A percentile compares a stretch with the other conserved stretches of the same genome.
These are phyloP conservation scores for Thelonectria olida DNA, from an alignment of 2,329 filamentous ascomycete species.

Conservation along the genomic window DNA sequence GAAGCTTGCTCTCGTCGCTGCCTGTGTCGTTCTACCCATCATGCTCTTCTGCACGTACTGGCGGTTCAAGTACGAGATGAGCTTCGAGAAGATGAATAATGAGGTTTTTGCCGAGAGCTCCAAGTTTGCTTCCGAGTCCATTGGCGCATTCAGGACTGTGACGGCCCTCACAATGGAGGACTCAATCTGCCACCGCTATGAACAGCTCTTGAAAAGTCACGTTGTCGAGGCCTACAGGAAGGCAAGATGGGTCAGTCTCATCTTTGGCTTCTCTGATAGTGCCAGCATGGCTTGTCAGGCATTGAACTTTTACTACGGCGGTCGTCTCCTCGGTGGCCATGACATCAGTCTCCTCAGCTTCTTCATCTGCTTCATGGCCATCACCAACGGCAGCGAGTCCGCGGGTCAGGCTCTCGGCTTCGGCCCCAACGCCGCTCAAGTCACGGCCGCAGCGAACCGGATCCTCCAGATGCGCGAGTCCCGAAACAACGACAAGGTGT, in stretches of 20 bases:
- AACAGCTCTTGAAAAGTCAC: constrained; percentile 65
- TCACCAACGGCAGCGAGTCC: constrained; percentile 73
- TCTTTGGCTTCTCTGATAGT: constrained; percentile 77
- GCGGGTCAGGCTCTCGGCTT: constrained; percentile 75
- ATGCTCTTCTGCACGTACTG: constrained; percentile 58
- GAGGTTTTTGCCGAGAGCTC: constrained; percentile 76
- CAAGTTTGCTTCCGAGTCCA: constrained; percentile 78
- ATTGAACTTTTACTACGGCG: constrained; percentile 74
- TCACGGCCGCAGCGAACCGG: constrained; percentile 66
- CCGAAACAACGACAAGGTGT: constrained; percentile 46
- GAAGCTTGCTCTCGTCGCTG: constrained; percentile 76
- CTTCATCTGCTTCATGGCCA: constrained; percentile 70
- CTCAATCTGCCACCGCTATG: constrained; percentile 69
- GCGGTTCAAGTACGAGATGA: constrained; percentile 66
- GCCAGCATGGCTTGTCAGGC: constrained; percentile 70
- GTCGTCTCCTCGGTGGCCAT: constrained; percentile 61
- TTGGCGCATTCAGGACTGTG: constrained; percentile 78
- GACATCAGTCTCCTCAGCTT: constrained; percentile 60
- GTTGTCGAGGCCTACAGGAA: constrained; percentile 67
- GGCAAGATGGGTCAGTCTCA: constrained; percentile 67
- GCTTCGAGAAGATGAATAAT: constrained; percentile 75
- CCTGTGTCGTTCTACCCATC: constrained; percentile 67
- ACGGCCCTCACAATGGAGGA: constrained; percentile 75
- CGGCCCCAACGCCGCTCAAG: constrained; percentile 70
- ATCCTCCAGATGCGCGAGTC: constrained; percentile 63